Evolutionary conservation across 2,329 filamentous ascomycete genomes (phyloP).

Genomic region (Arthroderma sp.): DNA sequence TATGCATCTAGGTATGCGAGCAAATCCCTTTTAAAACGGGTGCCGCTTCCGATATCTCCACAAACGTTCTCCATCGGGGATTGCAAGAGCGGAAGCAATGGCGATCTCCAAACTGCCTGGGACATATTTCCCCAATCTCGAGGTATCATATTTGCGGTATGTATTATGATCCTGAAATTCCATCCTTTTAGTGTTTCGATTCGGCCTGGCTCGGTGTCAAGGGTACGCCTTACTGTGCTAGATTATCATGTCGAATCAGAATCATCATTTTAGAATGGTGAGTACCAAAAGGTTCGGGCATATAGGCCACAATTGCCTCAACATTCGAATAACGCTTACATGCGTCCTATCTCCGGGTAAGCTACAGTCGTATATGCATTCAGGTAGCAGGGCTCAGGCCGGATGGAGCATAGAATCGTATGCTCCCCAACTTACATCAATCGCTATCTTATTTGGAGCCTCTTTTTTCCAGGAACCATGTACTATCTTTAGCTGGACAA

Average conservation of each 20-base stretch:
- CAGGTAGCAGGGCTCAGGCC: neutral
- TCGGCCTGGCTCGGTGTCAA: neutral
- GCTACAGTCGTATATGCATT: neutral
- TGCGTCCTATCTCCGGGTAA: slow-evolving; percentile 40
- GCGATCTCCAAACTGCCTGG: slow-evolving; percentile 70
- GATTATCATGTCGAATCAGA: slow-evolving; percentile 64
- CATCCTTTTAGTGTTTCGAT: neutral
- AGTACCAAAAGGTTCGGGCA: slow-evolving; percentile 76
- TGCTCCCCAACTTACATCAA: slow-evolving; percentile 41
- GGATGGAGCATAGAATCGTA: neutral
- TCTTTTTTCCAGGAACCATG: slow-evolving; percentile 59
- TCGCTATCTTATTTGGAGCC: slow-evolving; percentile 43
- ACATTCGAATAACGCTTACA: slow-evolving; percentile 55
- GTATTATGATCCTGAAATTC: slow-evolving; percentile 51
- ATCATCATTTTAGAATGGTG: slow-evolving; percentile 83
- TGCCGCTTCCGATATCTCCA: slow-evolving; percentile 45
- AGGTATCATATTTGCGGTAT: slow-evolving; percentile 84
- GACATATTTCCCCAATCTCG: slow-evolving; percentile 83
- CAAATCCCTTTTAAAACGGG: slow-evolving; percentile 63
- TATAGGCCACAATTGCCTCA: slow-evolving; percentile 57
- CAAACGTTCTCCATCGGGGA: neutral
- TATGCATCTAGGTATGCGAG: slow-evolving; percentile 62
- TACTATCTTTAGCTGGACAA: slow-evolving; percentile 47
- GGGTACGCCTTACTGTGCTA: slow-evolving; percentile 45
- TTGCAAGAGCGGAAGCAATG: slow-evolving; percentile 46